phyloP scores from a whole-genome alignment of 2,329 filamentous ascomycete species.

The Teratosphaeria gauchensis region DNA sequence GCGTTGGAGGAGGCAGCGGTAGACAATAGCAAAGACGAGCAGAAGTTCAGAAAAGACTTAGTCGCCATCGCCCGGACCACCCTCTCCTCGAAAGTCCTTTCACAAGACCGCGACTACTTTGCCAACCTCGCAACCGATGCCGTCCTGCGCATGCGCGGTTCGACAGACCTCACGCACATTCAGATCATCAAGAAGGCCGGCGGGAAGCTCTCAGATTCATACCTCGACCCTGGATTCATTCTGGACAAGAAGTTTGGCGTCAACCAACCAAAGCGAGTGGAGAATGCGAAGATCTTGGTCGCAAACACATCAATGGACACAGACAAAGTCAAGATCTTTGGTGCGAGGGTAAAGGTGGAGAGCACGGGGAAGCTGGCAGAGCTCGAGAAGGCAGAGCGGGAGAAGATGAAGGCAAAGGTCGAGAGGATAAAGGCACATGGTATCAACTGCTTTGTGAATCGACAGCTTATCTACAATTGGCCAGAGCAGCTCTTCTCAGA shows the following conservation, averaged over 20 bases:
- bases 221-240: slow-evolving; percentile 96
- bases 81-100: slow-evolving; percentile 91
- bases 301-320: slow-evolving; percentile 99
- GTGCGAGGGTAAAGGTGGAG: slow-evolving; percentile 90
- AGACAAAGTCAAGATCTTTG: slow-evolving; percentile 99
- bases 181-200: slow-evolving; percentile 99
- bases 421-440: slow-evolving; percentile 98
- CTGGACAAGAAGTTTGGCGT: slow-evolving; percentile 98
- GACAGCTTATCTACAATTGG: slow-evolving; percentile 99
- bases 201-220: slow-evolving; percentile 94
- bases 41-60: slow-evolving; percentile 82
- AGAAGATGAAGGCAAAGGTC: slow-evolving; percentile 99
- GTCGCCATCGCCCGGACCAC: slow-evolving; percentile 88
- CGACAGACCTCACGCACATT: slow-evolving; percentile 90
- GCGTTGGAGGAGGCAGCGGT: slow-evolving; percentile 77
- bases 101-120: slow-evolving; percentile 89
- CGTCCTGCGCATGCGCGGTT: slow-evolving; percentile 78
- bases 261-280: slow-evolving; percentile 92
- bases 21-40: slow-evolving; percentile 75
- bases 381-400: slow-evolving; percentile 92
- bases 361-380: slow-evolving; percentile 97
- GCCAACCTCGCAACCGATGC: slow-evolving; percentile 82
- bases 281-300: slow-evolving; percentile 96
- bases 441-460: slow-evolving; percentile 99
- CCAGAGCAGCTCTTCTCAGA: slow-evolving; percentile 97